Conservation (phyloP, 345 rosid species). For the Eucalyptus decipiens region DNA sequence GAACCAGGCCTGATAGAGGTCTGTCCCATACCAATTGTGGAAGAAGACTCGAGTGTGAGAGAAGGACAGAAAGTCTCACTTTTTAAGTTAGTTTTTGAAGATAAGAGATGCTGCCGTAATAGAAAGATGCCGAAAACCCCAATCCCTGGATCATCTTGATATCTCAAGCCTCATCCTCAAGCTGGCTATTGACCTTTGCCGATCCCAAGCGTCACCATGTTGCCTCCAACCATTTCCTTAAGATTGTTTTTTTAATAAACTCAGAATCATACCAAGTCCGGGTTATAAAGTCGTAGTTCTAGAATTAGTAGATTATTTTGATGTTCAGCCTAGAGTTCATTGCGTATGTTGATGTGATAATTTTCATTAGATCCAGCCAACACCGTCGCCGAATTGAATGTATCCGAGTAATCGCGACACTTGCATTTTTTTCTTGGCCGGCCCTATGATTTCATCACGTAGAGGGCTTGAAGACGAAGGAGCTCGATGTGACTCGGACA, state of each 20-base stretch:
- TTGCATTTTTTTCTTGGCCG: not conserved
- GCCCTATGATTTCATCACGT: not conserved
- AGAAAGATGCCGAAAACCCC: not conserved
- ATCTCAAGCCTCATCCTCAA: not conserved
- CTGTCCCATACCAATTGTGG: too few relatives aligned
- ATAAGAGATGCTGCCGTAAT: not conserved
- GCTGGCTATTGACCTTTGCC: not conserved
- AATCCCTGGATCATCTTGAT: not conserved
- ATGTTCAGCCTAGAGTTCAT: not conserved
- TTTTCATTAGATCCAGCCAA: not conserved
- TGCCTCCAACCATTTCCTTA: not conserved
- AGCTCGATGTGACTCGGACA: not conserved
- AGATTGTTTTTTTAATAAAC: not conserved
- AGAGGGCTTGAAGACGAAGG: not conserved
- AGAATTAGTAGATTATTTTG: not conserved
- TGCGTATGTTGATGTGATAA: not conserved
- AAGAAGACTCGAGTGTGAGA: too few relatives aligned
- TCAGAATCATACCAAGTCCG: not conserved
- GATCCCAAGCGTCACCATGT: not conserved
- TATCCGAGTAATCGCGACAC: not conserved
- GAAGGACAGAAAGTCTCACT: too few relatives aligned
- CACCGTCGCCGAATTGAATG: not conserved
- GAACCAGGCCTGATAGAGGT: accelerated
- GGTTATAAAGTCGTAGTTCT: not conserved
- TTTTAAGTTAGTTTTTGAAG: too few relatives aligned